Percentiles rank a stretch among this genome's conserved stretches.
Conservation (phyloP, 2,329 filamentous ascomycete genomes). For the Cadophora sp. region DNA sequence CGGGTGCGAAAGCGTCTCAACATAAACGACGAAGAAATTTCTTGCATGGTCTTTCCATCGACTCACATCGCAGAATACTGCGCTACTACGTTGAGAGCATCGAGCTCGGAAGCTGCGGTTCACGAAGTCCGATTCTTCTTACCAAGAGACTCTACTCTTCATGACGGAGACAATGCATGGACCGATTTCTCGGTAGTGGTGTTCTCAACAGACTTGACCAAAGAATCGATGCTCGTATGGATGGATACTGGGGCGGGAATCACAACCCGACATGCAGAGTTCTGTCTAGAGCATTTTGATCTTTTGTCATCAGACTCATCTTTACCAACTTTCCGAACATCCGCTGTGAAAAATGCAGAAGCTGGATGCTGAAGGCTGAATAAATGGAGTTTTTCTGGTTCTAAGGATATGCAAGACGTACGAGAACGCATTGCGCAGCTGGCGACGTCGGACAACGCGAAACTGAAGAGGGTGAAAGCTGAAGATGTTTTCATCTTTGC, state of each 20-base stretch:
- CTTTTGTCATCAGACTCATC: not conserved
- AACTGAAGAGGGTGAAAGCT: not conserved
- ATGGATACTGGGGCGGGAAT: conserved; percentile 14
- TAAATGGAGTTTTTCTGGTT: not conserved
- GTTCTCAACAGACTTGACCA: not conserved
- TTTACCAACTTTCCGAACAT: not conserved
- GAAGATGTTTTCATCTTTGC: not conserved
- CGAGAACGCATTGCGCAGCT: not conserved
- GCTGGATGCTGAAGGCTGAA: not conserved
- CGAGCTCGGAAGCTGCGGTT: not conserved
- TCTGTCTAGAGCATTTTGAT: not conserved
- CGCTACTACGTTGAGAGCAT: not conserved
- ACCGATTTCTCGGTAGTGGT: not conserved
- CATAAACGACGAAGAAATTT: too few relatives aligned
- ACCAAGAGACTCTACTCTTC: not conserved
- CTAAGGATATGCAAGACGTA: not conserved
- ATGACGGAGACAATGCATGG: not conserved
- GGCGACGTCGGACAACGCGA: not conserved
- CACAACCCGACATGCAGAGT: conserved; percentile 17
- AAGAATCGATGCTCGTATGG: conserved; percentile 3
- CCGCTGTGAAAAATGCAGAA: not conserved
- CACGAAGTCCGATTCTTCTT: not conserved
- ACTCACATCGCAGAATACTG: not conserved
- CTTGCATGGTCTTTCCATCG: not conserved
- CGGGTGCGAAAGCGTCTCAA: too few relatives aligned